phyloP scores from a whole-genome alignment of 2,329 filamentous ascomycete genomes.

The Nothomitra cinnamomea region DNA sequence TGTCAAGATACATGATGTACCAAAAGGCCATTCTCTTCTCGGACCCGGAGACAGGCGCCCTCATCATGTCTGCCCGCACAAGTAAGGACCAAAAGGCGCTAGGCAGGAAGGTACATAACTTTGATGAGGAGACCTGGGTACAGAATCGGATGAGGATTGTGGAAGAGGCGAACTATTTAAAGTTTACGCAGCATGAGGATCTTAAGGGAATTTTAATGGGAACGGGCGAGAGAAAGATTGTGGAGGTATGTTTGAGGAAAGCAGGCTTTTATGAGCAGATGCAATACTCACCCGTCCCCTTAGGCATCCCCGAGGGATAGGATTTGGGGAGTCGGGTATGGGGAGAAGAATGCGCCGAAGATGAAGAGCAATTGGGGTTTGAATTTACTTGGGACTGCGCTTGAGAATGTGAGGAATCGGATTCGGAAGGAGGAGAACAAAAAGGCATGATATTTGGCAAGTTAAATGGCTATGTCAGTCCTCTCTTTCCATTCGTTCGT shows the following conservation, averaged over 20 bases:
- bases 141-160: conserved; percentile 36
- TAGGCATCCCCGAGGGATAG: conserved; percentile 30
- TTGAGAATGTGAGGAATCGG: conserved; percentile 39
- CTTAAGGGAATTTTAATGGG: conserved; percentile 33
- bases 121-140: conserved; percentile 35
- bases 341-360: conserved; percentile 29
- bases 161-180: conserved; percentile 37
- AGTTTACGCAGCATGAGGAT: conserved; percentile 35
- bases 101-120: conserved; percentile 36
- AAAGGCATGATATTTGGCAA: not conserved
- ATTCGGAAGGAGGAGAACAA: conserved; percentile 27
- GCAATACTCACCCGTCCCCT: not conserved
- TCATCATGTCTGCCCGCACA: conserved; percentile 30
- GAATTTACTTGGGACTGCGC: conserved; percentile 45
- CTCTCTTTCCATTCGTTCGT: too few relatives aligned
- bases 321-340: conserved; percentile 51
- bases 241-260: conserved; percentile 34
- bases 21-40: conserved; percentile 34
- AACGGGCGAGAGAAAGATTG: conserved; percentile 42
- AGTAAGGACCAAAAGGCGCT: conserved; percentile 35
- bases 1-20: conserved; percentile 36
- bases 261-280: too few relatives aligned
- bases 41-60: conserved; percentile 25
- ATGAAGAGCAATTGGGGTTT: conserved; percentile 39
- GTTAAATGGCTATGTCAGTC: too few relatives aligned